Evolutionary conservation across 805 yeast species (phyloP), one percentile per base, ranked within the genome.

Genomic region (Saccharomycopsis sp.): DNA sequence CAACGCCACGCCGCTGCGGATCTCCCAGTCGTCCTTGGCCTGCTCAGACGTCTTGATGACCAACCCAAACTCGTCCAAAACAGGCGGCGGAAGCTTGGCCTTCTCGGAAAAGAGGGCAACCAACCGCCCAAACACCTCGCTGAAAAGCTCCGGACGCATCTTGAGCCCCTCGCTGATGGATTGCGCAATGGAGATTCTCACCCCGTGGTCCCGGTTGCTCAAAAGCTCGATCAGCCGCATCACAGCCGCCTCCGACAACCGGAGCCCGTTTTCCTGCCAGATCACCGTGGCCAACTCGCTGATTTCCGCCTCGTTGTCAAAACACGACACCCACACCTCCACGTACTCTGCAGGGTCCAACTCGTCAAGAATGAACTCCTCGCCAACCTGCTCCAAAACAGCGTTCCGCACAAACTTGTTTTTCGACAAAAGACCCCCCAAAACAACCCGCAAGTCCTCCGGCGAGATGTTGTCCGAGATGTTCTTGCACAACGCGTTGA

Each of bases 1-100:
- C 21, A 84, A 71, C 0, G 97, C 96, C 58, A 85, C 75, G 29
- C 97, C 95, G 62, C 91, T 82, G 67, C 99, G 79, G 40, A 79
- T 79, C 67, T 88, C 94, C 96, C 97, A 91, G 2, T 81, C 76
- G 65, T 91, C 98, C 62, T 78, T 81, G 64, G 81, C 83, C 18
- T 77, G 82, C 18, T 78, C 71, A 0, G 85, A 77, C 1, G 84
- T 68, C 63, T 86, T 84, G 51, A 87, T 77, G 2, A 83, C 82
- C 62, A 91, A 75, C 1, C 98, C 98, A 68, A 79, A 91, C 62
- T 81, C 85, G 69, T 92, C 97, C 51, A 81, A 72, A 48, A 81
- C 76, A 2, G 92, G 87, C n/a, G 83, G 82, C 5, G 95, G 87
- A 1, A 96, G 94, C 62, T 79, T 79, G 29, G 85, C 78, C 66